phyloP scores from a whole-genome alignment of 2,329 filamentous ascomycete genomes.

The Pestalotiopsis sp. region DNA sequence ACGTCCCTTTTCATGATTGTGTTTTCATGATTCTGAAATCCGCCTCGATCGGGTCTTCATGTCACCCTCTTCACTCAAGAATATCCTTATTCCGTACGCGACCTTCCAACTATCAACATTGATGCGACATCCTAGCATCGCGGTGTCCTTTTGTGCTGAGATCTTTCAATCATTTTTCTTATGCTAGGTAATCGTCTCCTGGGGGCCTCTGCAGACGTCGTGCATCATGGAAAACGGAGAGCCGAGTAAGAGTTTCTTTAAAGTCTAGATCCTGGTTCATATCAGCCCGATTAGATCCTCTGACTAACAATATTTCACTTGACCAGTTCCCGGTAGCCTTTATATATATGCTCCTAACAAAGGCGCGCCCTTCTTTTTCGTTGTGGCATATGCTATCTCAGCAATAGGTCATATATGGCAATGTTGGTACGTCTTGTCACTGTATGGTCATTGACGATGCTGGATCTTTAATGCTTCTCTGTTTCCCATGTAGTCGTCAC shows the following conservation, averaged over 20 bases:
- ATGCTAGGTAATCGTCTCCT: no score
- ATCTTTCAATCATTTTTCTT: no score
- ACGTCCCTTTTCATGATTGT: no score
- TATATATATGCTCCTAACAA: conserved; percentile 58
- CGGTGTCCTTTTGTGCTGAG: no score
- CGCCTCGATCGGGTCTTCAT: no score
- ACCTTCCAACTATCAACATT: no score
- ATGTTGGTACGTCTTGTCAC: conserved; percentile 37
- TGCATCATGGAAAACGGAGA: neutral
- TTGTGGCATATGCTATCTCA: conserved; percentile 48
- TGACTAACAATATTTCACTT: neutral
- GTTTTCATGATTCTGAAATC: no score
- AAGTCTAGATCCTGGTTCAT: neutral
- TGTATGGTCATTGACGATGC: neutral
- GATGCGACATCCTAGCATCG: no score
- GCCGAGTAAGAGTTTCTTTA: neutral
- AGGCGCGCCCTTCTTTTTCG: conserved; percentile 55
- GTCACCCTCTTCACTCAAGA: no score
- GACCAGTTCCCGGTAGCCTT: conserved; percentile 28
- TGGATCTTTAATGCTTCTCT: neutral
- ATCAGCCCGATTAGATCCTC: neutral
- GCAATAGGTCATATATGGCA: conserved; percentile 53
- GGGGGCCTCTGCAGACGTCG: neutral
- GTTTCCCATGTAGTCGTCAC: conserved; percentile 42
- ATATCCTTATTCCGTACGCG: no score